Evolutionary conservation across 768 basidiomycete species (phyloP).

Genomic region (Sarcodon sp.): DNA sequence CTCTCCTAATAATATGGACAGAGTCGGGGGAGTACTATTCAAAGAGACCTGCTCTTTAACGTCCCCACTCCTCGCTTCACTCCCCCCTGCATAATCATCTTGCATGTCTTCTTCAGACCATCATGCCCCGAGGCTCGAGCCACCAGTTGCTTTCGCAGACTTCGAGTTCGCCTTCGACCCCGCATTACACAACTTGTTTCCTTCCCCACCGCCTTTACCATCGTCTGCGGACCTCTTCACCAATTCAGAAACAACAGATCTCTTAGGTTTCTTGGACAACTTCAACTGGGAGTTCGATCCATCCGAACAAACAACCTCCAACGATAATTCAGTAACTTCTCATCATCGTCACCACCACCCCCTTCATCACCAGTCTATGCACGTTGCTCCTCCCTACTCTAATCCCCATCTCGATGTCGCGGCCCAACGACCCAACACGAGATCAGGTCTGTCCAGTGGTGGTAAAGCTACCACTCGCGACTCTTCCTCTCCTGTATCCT

Average conservation of each 20-base stretch:
- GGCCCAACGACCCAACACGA: not conserved
- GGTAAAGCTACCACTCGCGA: slow-evolving; percentile 10
- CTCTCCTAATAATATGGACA: too few species aligned
- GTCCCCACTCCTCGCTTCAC: too few species aligned
- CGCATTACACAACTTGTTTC: slow-evolving; percentile 38
- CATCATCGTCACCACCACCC: not conserved
- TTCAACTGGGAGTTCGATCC: slow-evolving; percentile 55
- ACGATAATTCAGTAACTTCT: not conserved
- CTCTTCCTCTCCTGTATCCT: slow-evolving; percentile 12
- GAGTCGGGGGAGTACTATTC: too few species aligned
- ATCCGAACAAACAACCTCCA: slow-evolving; percentile 5
- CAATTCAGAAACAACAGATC: slow-evolving; percentile 61
- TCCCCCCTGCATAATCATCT: too few species aligned
- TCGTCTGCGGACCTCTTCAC: slow-evolving; percentile 73
- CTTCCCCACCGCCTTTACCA: slow-evolving; percentile 48
- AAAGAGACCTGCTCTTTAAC: too few species aligned
- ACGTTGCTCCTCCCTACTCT: not conserved
- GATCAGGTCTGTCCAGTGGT: slow-evolving; percentile 5
- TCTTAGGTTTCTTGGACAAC: slow-evolving; percentile 75
- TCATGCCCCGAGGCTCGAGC: slow-evolving; percentile 6
- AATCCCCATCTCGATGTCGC: not conserved
- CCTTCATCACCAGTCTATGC: too few species aligned
- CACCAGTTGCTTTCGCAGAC: slow-evolving; percentile 49
- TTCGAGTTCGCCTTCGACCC: slow-evolving; percentile 68
- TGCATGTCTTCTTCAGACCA: too few species aligned